A percentile compares a stretch with the other conserved stretches of the same genome.
These are phyloP conservation scores for Phycomyces blakesleeanus DNA, from an alignment of 192 early-diverging fungal species.

Conservation along the genomic window DNA sequence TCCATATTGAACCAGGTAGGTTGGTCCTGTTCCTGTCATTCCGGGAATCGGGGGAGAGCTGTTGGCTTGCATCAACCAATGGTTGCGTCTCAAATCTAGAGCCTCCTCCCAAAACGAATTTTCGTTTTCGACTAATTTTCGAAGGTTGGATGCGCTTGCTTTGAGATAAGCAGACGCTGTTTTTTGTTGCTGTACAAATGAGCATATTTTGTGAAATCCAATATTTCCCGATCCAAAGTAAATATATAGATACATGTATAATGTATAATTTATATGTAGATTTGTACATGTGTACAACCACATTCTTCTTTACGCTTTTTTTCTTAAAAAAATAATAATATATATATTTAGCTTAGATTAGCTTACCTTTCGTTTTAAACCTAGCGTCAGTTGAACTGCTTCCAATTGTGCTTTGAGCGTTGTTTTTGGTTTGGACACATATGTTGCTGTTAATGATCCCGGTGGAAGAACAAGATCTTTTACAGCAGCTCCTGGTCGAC, in stretches of 20 bases:
- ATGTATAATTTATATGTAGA: too few relatives aligned
- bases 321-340: not conserved
- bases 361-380: constrained; percentile 33
- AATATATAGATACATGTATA: too few relatives aligned
- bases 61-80: constrained; percentile 34
- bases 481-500: not conserved
- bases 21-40: constrained; percentile 12
- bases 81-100: constrained; percentile 28
- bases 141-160: constrained; percentile 17
- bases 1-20: constrained; percentile 33
- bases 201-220: not conserved
- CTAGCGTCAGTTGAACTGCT: constrained; percentile 25
- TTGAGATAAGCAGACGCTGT: constrained; percentile 30
- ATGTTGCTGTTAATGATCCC: constrained; percentile 32
- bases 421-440: constrained; percentile 35
- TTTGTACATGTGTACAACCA: too few relatives aligned
- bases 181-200: constrained; percentile 28
- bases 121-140: constrained; percentile 27
- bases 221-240: too few relatives aligned
- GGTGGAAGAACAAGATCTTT: constrained; percentile 34
- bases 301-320: too few relatives aligned
- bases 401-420: constrained; percentile 30
- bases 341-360: not conserved
- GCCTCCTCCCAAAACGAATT: constrained; percentile 39
- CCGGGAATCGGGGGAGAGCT: not conserved